Evolutionary conservation across 306 rosid genomes (phyloP).

Genomic region (Lagenaria siceraria): DNA sequence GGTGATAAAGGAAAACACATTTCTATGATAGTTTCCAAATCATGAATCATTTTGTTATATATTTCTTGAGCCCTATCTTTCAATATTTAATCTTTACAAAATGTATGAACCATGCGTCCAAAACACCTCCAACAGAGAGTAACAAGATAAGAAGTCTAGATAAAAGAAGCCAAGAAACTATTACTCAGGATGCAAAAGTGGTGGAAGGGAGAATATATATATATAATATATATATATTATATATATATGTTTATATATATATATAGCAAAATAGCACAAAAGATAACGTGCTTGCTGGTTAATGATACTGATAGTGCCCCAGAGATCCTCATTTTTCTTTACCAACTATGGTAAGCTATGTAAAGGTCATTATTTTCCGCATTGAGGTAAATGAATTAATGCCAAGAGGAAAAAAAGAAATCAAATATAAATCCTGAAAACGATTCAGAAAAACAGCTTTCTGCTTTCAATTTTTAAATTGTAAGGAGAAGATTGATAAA

Average conservation of each 20-base stretch:
- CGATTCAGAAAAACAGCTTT: neutral
- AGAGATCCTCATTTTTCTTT: neutral
- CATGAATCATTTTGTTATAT: neutral
- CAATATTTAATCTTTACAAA: neutral
- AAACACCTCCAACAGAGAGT: neutral
- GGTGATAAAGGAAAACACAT: neutral
- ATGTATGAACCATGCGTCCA: neutral
- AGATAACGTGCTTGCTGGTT: neutral
- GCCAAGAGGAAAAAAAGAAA: neutral
- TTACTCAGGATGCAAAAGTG: neutral
- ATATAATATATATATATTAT: too few species aligned
- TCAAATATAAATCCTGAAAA: neutral
- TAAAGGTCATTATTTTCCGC: neutral
- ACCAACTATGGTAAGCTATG: neutral
- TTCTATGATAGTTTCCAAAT: neutral
- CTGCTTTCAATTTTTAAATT: neutral
- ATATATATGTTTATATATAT: too few species aligned
- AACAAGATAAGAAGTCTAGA: neutral
- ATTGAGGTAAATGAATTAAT: neutral
- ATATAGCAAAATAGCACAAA: neutral
- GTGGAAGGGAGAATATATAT: neutral
- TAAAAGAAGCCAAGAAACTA: neutral
- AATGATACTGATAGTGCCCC: neutral
- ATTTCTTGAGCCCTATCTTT: neutral
- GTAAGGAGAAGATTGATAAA: neutral